Base-by-base conservation (phyloP, 1,139 yeast genomes). In the Scheffersomyces titani region DNA sequence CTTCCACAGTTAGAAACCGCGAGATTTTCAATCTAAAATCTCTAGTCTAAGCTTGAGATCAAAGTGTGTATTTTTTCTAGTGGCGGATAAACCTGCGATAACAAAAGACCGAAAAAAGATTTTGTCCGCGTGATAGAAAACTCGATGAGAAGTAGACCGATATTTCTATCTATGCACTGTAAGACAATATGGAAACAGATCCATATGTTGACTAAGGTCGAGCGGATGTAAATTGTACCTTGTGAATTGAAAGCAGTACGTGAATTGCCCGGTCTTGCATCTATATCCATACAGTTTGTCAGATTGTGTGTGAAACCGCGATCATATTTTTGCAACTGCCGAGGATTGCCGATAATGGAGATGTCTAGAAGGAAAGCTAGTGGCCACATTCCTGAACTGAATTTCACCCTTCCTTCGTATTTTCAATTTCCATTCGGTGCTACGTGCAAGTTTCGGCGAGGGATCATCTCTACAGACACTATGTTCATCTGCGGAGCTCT, bases 11-110 rank as follows among this genome's bases (percentile, higher is more conserved):
- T 13, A 30, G 40, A 30, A 30, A 30, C 13, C 40, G 40, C 40
- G 40, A 30, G 40, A 9, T 46, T 46, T 19, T 19, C 48, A 20
- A 19, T 19, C 47, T 19, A 19, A 19, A 45, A 19, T 20, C 48
- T 46, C 13, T n/a, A 46, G 62, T 63, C 51, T 19, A 40, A 48
- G 22, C 36, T 7, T n/a, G 50, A 21, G 22, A 20, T 48, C 50
- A 19, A 48, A 7, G 36, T 48, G 50, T 22, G 2, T 30, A 3
- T 30, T 30, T 30, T 30, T 30, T 11, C 2, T 9, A 11, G 16
- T 30, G 16, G 40, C 40, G 40, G 40, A 30, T 30, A 30, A 30
- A 30, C 40, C 40, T 30, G 40, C 40, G 40, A 30, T 30, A 30
- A 30, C 40, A 11, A 16, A 30, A 30, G 40, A 30, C 40, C 16